Evolutionary conservation across 768 basidiomycete species (phyloP).

Genomic region (Psilocybe subaeruginosa): DNA sequence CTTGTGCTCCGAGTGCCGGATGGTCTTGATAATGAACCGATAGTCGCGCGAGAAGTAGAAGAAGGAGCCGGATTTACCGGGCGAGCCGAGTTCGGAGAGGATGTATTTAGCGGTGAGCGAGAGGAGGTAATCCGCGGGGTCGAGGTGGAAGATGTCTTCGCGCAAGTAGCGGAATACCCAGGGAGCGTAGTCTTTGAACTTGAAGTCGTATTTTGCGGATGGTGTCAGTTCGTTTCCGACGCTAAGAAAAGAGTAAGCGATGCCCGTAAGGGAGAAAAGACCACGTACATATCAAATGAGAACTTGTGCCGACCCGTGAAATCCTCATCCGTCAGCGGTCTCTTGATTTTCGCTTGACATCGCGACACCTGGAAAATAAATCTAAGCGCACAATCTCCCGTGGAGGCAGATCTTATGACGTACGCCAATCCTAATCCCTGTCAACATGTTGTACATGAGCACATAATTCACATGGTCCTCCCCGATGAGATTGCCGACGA

Average conservation of each 20-base stretch:
- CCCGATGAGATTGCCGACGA: constrained; percentile 96
- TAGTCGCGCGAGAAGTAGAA: constrained; percentile 99
- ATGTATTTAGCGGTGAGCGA: constrained; percentile 98
- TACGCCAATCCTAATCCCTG: constrained; percentile 94
- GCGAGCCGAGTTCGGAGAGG: constrained; percentile 95
- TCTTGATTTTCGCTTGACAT: constrained; percentile 93
- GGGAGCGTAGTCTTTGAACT: constrained; percentile 99
- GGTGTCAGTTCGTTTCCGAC: constrained; percentile 98
- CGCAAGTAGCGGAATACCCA: constrained; percentile 97
- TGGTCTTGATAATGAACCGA: constrained; percentile 99
- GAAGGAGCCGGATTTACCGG: constrained; percentile 98
- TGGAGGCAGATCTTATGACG: constrained; percentile 30
- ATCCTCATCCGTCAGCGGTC: constrained; percentile 83
- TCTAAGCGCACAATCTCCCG: neutral
- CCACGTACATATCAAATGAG: constrained; percentile 95
- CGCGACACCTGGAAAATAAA: constrained; percentile 73
- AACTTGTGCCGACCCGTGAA: constrained; percentile 91
- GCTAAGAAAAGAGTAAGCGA: constrained; percentile 38
- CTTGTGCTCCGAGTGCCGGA: constrained; percentile 92
- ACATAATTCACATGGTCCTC: constrained; percentile 99
- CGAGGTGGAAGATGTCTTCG: constrained; percentile 92
- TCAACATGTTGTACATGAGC: constrained; percentile 99
- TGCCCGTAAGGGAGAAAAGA: constrained; percentile 1
- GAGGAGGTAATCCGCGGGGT: constrained; percentile 96
- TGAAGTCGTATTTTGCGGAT: constrained; percentile 98